phyloP scores from a whole-genome alignment of 805 yeast species.

The Saturnispora saitoi region DNA sequence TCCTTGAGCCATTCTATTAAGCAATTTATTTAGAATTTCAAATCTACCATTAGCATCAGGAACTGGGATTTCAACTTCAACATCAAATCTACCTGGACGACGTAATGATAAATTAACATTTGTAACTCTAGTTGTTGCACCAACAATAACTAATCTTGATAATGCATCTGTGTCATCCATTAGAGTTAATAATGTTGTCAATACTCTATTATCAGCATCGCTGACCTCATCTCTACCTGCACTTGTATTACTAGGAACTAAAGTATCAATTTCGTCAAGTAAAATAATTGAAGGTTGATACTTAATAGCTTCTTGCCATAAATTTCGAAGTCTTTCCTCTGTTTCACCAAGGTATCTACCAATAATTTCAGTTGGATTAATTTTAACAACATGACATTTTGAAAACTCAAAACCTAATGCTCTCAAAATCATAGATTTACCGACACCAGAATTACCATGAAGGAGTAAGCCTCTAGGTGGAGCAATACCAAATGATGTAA shows the following conservation, averaged over 20 bases:
- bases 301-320: constrained; percentile 75
- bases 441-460: constrained; percentile 98
- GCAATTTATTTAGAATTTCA: constrained; percentile 61
- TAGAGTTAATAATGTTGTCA: constrained; percentile 75
- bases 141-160: constrained; percentile 57
- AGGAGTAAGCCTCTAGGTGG: constrained; percentile 90
- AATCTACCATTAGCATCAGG: constrained; percentile 79
- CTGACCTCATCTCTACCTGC: constrained; percentile 60
- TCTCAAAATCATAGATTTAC: constrained; percentile 80
- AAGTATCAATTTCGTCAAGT: constrained; percentile 88
- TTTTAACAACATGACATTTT: constrained; percentile 75
- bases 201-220: constrained; percentile 84
- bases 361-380: constrained; percentile 86
- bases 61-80: constrained; percentile 85
- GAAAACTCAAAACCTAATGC: constrained; percentile 67
- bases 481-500: constrained; percentile 74
- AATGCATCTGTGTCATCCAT: constrained; percentile 64
- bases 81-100: constrained; percentile 92
- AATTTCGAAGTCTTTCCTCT: constrained; percentile 71
- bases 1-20: constrained; percentile 41
- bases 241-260: constrained; percentile 74
- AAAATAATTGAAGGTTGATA: constrained; percentile 85
- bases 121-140: constrained; percentile 94
- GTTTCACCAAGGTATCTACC: constrained; percentile 94
- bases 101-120: constrained; percentile 81